phyloP scores from a whole-genome alignment of 768 basidiomycete genomes.

The Pisolithus sp. region DNA sequence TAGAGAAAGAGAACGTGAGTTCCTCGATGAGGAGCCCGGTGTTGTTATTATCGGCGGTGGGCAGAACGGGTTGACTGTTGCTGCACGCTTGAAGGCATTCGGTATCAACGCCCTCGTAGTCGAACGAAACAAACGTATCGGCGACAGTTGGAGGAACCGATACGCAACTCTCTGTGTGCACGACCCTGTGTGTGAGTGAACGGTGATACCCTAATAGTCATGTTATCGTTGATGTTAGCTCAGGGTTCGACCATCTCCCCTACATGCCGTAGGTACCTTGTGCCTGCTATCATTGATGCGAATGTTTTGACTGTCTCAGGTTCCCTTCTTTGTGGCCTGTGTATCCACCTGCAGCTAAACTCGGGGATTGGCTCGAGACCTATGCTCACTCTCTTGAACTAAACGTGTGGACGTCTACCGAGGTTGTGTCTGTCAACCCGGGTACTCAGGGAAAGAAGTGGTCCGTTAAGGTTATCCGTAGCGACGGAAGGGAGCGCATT shows the following conservation, averaged over 20 bases:
- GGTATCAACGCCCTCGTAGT: conserved; percentile 51
- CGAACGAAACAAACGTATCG: conserved; percentile 46
- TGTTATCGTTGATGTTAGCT: background rate
- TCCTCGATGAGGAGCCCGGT: conserved; percentile 43
- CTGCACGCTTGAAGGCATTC: conserved; percentile 59
- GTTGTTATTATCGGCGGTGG: conserved; percentile 65
- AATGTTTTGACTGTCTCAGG: conserved; percentile 19
- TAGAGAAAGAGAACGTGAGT: conserved; percentile 38
- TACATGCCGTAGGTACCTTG: conserved; percentile 39
- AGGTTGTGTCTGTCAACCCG: conserved; percentile 32
- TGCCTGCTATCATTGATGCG: background rate
- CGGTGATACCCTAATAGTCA: background rate
- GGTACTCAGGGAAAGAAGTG: conserved; percentile 35
- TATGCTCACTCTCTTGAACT: conserved; percentile 57
- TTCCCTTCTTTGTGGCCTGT: conserved; percentile 55
- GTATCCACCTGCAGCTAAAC: conserved; percentile 47
- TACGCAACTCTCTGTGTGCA: conserved; percentile 55
- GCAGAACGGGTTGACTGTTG: conserved; percentile 59
- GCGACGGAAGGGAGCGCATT: conserved; percentile 26
- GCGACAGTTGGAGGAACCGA: conserved; percentile 55
- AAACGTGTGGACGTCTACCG: conserved; percentile 55
- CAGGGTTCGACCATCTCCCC: conserved; percentile 51
- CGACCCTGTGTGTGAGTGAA: conserved; percentile 39
- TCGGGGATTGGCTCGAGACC: conserved; percentile 62
- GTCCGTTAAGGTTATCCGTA: conserved; percentile 37